Evolutionary conservation across 2,329 filamentous ascomycete genomes (phyloP).

Genomic region (Apiospora aurea): DNA sequence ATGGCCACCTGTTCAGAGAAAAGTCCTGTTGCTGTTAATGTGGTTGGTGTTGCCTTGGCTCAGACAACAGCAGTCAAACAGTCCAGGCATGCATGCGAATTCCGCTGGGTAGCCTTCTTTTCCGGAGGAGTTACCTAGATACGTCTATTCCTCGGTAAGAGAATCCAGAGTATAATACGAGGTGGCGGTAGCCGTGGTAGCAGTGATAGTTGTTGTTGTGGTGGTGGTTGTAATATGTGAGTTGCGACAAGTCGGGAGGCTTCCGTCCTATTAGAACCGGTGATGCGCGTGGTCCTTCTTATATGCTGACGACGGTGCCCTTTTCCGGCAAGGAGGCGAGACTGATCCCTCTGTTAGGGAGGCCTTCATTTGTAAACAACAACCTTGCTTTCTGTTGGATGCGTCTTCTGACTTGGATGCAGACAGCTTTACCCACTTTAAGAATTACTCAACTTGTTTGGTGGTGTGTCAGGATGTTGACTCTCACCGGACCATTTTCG

Average conservation of each 20-base stretch:
- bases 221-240: background rate
- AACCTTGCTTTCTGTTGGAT: slow-evolving; percentile 27
- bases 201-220: background rate
- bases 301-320: slow-evolving; percentile 11
- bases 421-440: slow-evolving; percentile 27
- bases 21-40: background rate
- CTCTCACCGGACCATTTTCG: slow-evolving; percentile 37
- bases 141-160: background rate
- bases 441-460: slow-evolving; percentile 27
- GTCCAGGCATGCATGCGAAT: background rate
- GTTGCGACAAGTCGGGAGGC: background rate
- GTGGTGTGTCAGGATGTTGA: slow-evolving; percentile 39
- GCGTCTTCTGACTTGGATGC: slow-evolving; percentile 42
- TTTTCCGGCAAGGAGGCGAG: background rate
- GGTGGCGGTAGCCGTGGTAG: background rate
- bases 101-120: background rate
- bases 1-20: background rate
- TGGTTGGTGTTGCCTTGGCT: slow-evolving; percentile 18
- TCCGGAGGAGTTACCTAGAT: background rate
- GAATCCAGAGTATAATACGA: background rate
- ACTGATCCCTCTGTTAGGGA: background rate
- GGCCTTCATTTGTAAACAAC: slow-evolving; percentile 19
- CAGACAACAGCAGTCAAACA: background rate
- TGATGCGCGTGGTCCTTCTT: slow-evolving; percentile 12
- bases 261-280: background rate